Evolutionary conservation across 202 grass and related monocot species (phyloP), one percentile per base, ranked within the genome.

Genomic region (Cymbopogon flexuosus): DNA sequence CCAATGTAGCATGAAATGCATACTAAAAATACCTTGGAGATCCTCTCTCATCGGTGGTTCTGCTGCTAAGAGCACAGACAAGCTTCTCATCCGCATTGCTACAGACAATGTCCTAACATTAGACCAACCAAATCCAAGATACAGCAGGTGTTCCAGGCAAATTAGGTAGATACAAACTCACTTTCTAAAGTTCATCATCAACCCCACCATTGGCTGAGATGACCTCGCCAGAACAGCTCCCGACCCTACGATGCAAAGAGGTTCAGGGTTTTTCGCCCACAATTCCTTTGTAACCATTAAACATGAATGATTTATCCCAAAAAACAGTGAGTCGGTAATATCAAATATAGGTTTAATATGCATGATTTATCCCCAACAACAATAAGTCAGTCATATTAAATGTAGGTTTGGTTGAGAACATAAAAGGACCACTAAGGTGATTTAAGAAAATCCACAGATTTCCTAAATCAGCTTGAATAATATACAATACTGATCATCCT

Each of bases 171-270:
- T 86, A 60, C 51, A 66, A 71, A 84, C 87, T 92, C 87, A 98
- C 96, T 93, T 98, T 71, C 96, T 88, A 87, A 87, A 90, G 68
- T 90, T 98, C 92, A 98, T 96, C 90, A 96, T 90, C 43, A 93
- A 86, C 77, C 96, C 96, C 65, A 98, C 92, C 84, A 94, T 74
- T 62, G 96, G 96, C 70, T 98, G 96, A 83, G 96, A 95, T 19
- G 96, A 98, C 70, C 96, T 91, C 58, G 96, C 96, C 43, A 98
- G 80, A 78, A 98, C 96, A 95, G 96, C 96, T 89, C 96, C 96
- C 85, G 82, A 87, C 16, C 74, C 96, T 98, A 46, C 19, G 70
- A 84, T 75, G 33, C 24, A 36, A 84, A 82, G 8, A 75, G 61
- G 37, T 66, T 74, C 39, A 84, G 33, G 43, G 60, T 27, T 76